Base-by-base conservation (phyloP, 495 filamentous ascomycete genomes). In the Penicillium paradoxum region DNA sequence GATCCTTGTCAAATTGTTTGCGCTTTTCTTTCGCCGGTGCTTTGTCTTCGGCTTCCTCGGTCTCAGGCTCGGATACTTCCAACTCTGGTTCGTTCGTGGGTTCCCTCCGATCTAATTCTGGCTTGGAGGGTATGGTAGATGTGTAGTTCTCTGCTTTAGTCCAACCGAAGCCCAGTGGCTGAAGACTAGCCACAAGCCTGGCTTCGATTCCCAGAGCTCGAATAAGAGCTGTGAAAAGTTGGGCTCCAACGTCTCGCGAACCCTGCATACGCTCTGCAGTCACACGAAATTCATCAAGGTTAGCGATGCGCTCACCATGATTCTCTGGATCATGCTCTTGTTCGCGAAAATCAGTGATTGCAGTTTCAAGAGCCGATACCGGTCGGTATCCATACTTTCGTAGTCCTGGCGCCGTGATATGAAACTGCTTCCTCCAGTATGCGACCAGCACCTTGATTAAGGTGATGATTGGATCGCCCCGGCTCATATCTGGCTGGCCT, bases 101-200 rank as follows among this genome's bases (percentile, higher is more conserved):
- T 7, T 49, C 51, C 24, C 58, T 55, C 11, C 55, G 25, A 36
- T 68, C 52, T 37, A 65, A 64, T 59, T 77, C 63, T 10, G 56
- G 80, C 81, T 61, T 90, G 17, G 60, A 24, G 32, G 46, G 49
- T 19, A 61, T 90, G 14, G 56, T 9, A 34, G 46, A 48, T 17
- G 59, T 66, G 39, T 71, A 71, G 0, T 60, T 86, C 67, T 98
- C 93, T 15, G 77, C 72, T 62, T 91, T 92, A 45, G 84, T 91
- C 83, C 89, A 97, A 2, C 91, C 91, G 67, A 96, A 96, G 2
- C 95, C 93, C 0, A 90, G 65, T 14, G 93, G 86, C 55, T 97
- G 93, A 10, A 99, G 68, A 66, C 80, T 96, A 13, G 85, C 84
- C 9, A 97, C 84, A 59, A 97, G 72, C 36, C 90, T 77, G 17